A percentile compares a stretch with the other conserved stretches of the same genome.
phyloP scores from a whole-genome alignment of 129 eudicot species.

The Pittosporum tobira region DNA sequence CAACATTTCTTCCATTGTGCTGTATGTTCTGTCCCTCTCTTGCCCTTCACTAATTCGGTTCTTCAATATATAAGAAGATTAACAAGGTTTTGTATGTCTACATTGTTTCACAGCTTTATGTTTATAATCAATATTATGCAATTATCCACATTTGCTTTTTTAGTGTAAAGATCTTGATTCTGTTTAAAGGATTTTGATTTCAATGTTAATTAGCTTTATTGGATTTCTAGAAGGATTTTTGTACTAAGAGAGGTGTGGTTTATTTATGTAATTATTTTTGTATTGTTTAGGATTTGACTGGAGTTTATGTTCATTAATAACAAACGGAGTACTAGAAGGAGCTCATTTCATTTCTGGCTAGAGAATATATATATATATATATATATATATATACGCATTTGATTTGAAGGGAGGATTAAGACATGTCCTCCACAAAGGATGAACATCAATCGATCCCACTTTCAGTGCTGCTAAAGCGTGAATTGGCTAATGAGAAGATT shows the following conservation, averaged over 20 bases:
- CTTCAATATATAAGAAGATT: too few species aligned
- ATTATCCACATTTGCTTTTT: too few species aligned
- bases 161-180: neutral
- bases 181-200: neutral
- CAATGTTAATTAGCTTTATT: neutral
- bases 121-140: too few species aligned
- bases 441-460: conserved; percentile 88
- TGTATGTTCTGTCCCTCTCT: neutral
- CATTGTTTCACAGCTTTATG: neutral
- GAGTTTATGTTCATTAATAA: conserved; percentile 21
- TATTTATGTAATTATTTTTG: neutral
- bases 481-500: conserved; percentile 78
- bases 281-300: conserved; percentile 24
- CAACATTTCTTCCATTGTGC: neutral
- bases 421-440: conserved; percentile 49
- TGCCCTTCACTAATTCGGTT: neutral
- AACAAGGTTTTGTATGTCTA: conserved; percentile 1
- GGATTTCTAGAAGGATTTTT: neutral
- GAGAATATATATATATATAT: conserved; percentile 2
- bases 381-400: too few species aligned
- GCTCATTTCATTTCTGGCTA: conserved; percentile 1
- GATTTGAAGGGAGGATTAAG: conserved; percentile 6
- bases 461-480: conserved; percentile 80
- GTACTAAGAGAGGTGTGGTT: neutral
- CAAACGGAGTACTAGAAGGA: conserved; percentile 21